Evolutionary conservation across 768 basidiomycete species (phyloP).

Genomic region (Hypsizygus marmoreus): DNA sequence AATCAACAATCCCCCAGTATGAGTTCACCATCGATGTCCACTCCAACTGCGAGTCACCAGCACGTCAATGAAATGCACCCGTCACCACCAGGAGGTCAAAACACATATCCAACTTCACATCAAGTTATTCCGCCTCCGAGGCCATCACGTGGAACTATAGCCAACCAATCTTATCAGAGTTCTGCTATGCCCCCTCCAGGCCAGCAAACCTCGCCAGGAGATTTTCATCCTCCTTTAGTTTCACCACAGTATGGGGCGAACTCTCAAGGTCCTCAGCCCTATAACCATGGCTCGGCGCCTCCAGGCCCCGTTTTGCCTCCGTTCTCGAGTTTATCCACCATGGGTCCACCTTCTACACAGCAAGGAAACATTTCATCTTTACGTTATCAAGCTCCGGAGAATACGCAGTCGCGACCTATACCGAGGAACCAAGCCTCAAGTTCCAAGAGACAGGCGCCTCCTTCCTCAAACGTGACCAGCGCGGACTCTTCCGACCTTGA

Average conservation of each 20-base stretch:
- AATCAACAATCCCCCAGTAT: constrained; percentile 67
- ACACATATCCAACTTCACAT: constrained; percentile 31
- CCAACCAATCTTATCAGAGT: constrained; percentile 38
- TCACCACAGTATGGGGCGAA: constrained; percentile 45
- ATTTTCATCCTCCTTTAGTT: constrained; percentile 46
- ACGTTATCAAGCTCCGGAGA: constrained; percentile 56
- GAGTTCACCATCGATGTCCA: constrained; percentile 58
- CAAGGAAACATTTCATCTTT: constrained; percentile 58
- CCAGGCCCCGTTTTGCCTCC: constrained; percentile 66
- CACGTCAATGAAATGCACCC: constrained; percentile 42
- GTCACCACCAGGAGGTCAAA: constrained; percentile 35
- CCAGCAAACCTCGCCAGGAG: constrained; percentile 35
- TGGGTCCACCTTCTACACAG: constrained; percentile 47
- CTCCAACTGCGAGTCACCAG: constrained; percentile 45
- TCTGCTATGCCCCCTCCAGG: constrained; percentile 33
- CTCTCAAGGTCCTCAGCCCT: constrained; percentile 38
- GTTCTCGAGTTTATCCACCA: constrained; percentile 67
- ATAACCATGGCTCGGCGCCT: constrained; percentile 30
- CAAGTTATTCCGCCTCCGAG: constrained; percentile 16
- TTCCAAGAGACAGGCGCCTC: constrained; percentile 61
- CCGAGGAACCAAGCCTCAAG: constrained; percentile 40
- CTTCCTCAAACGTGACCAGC: constrained; percentile 70
- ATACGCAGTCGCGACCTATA: constrained; percentile 31
- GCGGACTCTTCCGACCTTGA: constrained; percentile 85
- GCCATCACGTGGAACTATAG: constrained; percentile 17